These are phyloP conservation scores for Neurospora sp. DNA, from an alignment of 495 filamentous ascomycete species.

Conservation along the genomic window DNA sequence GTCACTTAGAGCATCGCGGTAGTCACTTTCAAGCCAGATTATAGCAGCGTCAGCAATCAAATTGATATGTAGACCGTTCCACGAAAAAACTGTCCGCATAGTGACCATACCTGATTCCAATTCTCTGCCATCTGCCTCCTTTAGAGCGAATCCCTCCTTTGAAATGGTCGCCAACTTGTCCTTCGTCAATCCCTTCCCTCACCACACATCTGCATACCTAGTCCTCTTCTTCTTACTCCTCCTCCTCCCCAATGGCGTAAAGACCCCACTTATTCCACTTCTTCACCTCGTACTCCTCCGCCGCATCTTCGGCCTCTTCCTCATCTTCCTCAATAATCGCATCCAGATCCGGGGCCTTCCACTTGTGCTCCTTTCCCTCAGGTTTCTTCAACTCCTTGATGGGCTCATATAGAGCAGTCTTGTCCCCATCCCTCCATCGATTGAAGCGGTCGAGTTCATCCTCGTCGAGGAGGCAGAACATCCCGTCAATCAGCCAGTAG, in stretches of 20 bases:
- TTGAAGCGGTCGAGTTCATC: not conserved
- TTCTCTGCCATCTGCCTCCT: not conserved
- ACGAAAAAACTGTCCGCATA: not conserved
- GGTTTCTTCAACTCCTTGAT: rapidly evolving
- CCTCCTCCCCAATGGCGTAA: not conserved
- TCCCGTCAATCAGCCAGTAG: not conserved
- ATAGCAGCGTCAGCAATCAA: not conserved
- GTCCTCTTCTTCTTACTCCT: not conserved
- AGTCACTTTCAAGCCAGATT: not conserved
- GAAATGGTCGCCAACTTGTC: no score
- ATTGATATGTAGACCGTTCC: not conserved
- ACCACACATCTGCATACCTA: not conserved
- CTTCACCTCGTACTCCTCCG: not conserved
- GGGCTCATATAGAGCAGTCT: rapidly evolving
- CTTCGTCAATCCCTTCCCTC: not conserved
- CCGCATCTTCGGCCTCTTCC: not conserved
- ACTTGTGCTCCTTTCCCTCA: rapidly evolving
- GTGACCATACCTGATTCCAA: rapidly evolving
- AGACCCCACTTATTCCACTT: not conserved
- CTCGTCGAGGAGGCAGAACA: not conserved
- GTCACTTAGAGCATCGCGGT: not conserved
- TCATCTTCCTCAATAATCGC: not conserved
- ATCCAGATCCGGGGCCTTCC: not conserved
- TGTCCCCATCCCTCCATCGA: rapidly evolving
- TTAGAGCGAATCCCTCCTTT: not conserved